Conservation (phyloP, 164 flowering plant species). For the Nymphaea thermarum region DNA sequence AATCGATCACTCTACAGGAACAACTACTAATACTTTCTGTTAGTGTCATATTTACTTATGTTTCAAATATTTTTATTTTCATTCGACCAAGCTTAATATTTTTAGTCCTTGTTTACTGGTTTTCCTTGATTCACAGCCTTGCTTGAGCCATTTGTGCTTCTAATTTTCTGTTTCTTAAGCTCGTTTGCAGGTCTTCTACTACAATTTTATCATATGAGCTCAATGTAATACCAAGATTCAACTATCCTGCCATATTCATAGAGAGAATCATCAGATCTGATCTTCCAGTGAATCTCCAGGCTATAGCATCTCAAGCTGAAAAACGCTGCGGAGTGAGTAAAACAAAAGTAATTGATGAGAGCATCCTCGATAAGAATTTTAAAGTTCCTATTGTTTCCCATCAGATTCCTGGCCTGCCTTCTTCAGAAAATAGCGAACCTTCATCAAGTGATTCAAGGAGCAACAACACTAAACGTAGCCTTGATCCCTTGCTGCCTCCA, state of each 20-base stretch:
- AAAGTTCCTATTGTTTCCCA: slow-evolving; percentile 1
- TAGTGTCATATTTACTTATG: too few relatives aligned
- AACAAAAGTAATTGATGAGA: slow-evolving; percentile 13
- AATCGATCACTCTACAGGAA: too few relatives aligned
- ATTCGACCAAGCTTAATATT: background rate
- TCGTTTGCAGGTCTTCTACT: slow-evolving; percentile 31
- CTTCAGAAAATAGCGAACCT: slow-evolving; percentile 15
- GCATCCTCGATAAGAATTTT: slow-evolving; percentile 13
- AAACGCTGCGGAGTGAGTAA: slow-evolving; percentile 25
- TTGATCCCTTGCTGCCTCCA: slow-evolving; percentile 23
- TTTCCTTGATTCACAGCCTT: background rate
- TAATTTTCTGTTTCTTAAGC: background rate
- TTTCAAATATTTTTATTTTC: too few relatives aligned
- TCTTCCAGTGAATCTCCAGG: slow-evolving; percentile 89
- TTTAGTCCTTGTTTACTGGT: background rate
- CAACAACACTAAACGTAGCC: slow-evolving; percentile 20
- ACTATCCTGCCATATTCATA: slow-evolving; percentile 87
- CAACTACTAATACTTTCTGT: too few relatives aligned
- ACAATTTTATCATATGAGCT: slow-evolving; percentile 72
- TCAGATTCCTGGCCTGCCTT: slow-evolving; percentile 11
- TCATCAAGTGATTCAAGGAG: slow-evolving; percentile 24
- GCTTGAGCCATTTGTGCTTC: too few relatives aligned
- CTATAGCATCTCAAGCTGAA: slow-evolving; percentile 73
- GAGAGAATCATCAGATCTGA: slow-evolving; percentile 91
- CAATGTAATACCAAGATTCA: slow-evolving; percentile 82